Conservation (phyloP, 805 yeast genomes). For the Barnettozyma californica region DNA sequence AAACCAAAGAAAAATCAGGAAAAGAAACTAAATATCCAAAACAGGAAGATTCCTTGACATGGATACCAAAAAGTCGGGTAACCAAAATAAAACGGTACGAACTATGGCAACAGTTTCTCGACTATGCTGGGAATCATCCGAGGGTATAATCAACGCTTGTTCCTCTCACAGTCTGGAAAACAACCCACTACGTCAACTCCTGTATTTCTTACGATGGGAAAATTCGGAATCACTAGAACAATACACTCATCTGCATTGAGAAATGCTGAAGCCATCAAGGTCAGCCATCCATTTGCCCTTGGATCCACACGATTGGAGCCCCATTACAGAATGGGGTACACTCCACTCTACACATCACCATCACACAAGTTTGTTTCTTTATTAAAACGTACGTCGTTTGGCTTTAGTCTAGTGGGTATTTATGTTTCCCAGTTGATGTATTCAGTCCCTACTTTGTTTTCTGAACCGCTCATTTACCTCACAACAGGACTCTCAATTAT, state of each 20-base stretch:
- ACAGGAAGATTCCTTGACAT: constrained; percentile 11
- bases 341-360: constrained; percentile 62
- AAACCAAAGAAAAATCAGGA: background rate
- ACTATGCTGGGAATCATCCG: too few species aligned
- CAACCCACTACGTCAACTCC: too few species aligned
- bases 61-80: background rate
- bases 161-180: too few species aligned
- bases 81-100: background rate
- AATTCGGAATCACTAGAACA: background rate
- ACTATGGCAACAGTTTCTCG: background rate
- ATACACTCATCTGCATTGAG: background rate
- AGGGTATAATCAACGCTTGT: background rate
- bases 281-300: constrained; percentile 37
- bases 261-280: constrained; percentile 18
- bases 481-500: constrained; percentile 39
- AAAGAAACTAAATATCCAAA: constrained; percentile 5
- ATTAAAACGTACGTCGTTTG: constrained; percentile 55
- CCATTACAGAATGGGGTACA: constrained; percentile 49
- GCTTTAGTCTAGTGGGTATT: constrained; percentile 54
- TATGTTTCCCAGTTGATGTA: constrained; percentile 57
- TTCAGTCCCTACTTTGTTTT: constrained; percentile 45
- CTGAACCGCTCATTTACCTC: constrained; percentile 39
- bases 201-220: background rate
- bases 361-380: constrained; percentile 55
- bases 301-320: constrained; percentile 43